These are phyloP conservation scores for Elongisporangium senticosum DNA, from an alignment of 352 stramenopile genomes.

Conservation along the genomic window DNA sequence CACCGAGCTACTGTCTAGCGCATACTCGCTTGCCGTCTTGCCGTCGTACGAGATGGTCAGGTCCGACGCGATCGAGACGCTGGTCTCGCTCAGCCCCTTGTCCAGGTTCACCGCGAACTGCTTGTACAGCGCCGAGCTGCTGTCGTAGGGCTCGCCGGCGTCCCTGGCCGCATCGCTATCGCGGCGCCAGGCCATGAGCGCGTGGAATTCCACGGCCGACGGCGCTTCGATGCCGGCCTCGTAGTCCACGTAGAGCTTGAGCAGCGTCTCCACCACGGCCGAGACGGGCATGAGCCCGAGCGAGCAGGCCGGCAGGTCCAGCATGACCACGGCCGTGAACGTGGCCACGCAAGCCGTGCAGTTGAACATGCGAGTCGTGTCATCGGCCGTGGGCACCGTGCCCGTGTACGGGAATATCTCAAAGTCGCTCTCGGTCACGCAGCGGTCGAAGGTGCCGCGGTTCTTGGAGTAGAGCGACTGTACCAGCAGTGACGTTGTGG, in stretches of 20 bases:
- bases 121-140: slow-evolving; percentile 38
- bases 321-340: slow-evolving; percentile 29
- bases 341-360: slow-evolving; percentile 28
- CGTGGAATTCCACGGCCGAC: slow-evolving; percentile 33
- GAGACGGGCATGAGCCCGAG: slow-evolving; percentile 24
- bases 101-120: slow-evolving; percentile 27
- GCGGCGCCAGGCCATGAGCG: slow-evolving; percentile 51
- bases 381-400: slow-evolving; percentile 17
- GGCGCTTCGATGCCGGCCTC: slow-evolving; percentile 14
- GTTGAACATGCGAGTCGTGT: slow-evolving; percentile 30
- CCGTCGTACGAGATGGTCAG: slow-evolving; percentile 39
- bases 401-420: slow-evolving; percentile 45
- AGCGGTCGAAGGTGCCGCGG: slow-evolving; percentile 38
- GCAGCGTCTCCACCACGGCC: slow-evolving; percentile 28
- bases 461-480: slow-evolving; percentile 43
- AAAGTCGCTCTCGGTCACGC: slow-evolving; percentile 30
- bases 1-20: neutral
- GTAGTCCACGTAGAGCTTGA: slow-evolving; percentile 37
- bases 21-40: slow-evolving; percentile 11
- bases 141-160: slow-evolving; percentile 35
- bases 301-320: slow-evolving; percentile 32
- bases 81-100: slow-evolving; percentile 22
- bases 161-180: slow-evolving; percentile 38
- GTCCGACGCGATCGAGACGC: slow-evolving; percentile 28
- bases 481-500: slow-evolving; percentile 17